These are phyloP conservation scores for Trametes coccinea DNA, from an alignment of 768 basidiomycete genomes.

Conservation along the genomic window DNA sequence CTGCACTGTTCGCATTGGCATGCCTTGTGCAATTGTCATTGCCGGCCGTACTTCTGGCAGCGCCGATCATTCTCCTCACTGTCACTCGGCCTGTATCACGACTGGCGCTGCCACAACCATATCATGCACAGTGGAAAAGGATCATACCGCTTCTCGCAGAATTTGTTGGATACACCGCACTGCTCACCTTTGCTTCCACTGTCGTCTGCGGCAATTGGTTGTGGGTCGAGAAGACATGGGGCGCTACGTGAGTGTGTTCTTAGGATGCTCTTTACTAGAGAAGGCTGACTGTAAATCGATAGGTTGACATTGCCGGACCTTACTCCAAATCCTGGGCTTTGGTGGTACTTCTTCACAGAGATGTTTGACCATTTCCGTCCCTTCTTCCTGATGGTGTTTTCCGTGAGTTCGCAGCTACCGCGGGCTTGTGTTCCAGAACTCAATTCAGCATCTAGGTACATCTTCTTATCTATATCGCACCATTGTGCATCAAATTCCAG, in stretches of 20 bases:
- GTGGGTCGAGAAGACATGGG: slow-evolving; percentile 84
- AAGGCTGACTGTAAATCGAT: not conserved
- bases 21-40: slow-evolving; percentile 70
- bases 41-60: slow-evolving; percentile 67
- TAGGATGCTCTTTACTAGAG: not conserved
- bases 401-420: slow-evolving; percentile 49
- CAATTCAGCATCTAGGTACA: slow-evolving; percentile 59
- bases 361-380: slow-evolving; percentile 98
- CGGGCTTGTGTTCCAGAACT: not conserved
- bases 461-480: slow-evolving; percentile 76
- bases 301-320: slow-evolving; percentile 86
- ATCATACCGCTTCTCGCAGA: slow-evolving; percentile 44
- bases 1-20: slow-evolving; percentile 66
- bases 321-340: slow-evolving; percentile 90
- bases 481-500: slow-evolving; percentile 89
- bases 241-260: slow-evolving; percentile 61
- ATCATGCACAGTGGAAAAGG: slow-evolving; percentile 21
- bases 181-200: slow-evolving; percentile 52
- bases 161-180: slow-evolving; percentile 50
- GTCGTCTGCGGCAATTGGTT: slow-evolving; percentile 58
- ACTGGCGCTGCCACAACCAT: slow-evolving; percentile 57
- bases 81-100: slow-evolving; percentile 62
- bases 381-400: slow-evolving; percentile 95
- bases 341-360: slow-evolving; percentile 99
- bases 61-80: slow-evolving; percentile 68